These are phyloP conservation scores for Sambucus nigra DNA, from an alignment of 129 eudicot genomes.

Conservation along the genomic window DNA sequence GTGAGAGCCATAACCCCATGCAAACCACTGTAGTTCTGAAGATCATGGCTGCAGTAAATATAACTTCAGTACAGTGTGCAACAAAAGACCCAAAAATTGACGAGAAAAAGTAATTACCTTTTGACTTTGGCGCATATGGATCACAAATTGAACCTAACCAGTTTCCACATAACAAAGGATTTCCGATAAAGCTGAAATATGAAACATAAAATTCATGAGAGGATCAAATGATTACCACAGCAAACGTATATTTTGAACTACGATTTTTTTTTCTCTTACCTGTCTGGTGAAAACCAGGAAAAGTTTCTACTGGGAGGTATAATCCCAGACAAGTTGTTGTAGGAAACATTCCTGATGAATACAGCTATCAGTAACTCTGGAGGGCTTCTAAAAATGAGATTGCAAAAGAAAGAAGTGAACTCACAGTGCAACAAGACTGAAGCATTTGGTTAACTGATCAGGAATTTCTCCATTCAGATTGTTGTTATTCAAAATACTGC, in stretches of 20 bases:
- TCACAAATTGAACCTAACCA: conserved; percentile 81
- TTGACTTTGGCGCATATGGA: conserved; percentile 46
- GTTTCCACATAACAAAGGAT: conserved; percentile 67
- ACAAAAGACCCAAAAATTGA: too few relatives aligned
- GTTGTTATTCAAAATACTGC: conserved; percentile 71
- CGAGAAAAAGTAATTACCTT: conserved; percentile 25
- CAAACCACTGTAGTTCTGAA: too few relatives aligned
- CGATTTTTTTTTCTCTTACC: conserved; percentile 24
- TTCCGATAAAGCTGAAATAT: conserved; percentile 65
- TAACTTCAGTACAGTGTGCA: too few relatives aligned
- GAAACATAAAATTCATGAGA: conserved; percentile 3
- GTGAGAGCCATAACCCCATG: neutral
- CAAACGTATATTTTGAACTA: neutral
- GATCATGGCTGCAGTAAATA: too few relatives aligned
- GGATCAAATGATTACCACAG: neutral
- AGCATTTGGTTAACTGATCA: conserved; percentile 57
- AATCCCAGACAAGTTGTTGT: conserved; percentile 71
- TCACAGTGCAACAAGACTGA: conserved; percentile 63
- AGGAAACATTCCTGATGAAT: conserved; percentile 53
- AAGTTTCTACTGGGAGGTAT: conserved; percentile 51
- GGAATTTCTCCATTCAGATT: conserved; percentile 56
- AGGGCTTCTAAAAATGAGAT: neutral
- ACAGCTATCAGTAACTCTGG: neutral
- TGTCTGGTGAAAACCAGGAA: conserved; percentile 60
- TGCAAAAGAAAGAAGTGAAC: conserved; percentile 10